phyloP scores from a whole-genome alignment of 192 early-diverging fungal genomes.

The Irineochytrium annulatum region DNA sequence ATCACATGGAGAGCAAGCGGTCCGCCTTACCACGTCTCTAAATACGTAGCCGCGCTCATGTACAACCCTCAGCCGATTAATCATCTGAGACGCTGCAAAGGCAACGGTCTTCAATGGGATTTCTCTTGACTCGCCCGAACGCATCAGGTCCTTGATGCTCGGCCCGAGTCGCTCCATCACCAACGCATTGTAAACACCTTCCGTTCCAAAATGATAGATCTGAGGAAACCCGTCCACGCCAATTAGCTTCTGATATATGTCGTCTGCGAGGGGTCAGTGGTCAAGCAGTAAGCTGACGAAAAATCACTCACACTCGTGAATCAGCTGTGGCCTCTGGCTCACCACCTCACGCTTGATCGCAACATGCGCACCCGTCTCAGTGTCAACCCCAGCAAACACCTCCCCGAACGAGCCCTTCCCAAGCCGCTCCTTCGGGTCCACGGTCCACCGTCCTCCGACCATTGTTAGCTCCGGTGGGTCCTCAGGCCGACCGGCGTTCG shows the following conservation, averaged over 20 bases:
- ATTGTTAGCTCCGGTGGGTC: too few species aligned
- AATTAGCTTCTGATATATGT: slow-evolving; percentile 12
- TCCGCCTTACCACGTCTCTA: slow-evolving; percentile 32
- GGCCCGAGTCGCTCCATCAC: slow-evolving; percentile 30
- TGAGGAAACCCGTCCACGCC: slow-evolving; percentile 17
- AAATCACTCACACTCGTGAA: too few species aligned
- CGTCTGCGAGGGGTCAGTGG: not conserved
- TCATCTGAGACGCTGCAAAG: slow-evolving; percentile 15
- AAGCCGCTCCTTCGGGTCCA: too few species aligned
- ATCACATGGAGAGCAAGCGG: too few species aligned
- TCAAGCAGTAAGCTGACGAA: too few species aligned
- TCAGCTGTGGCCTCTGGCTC: not conserved
- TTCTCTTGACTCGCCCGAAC: not conserved
- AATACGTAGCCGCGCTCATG: slow-evolving; percentile 24
- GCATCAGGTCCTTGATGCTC: slow-evolving; percentile 10
- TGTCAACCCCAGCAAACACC: slow-evolving; percentile 25
- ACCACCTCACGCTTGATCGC: slow-evolving; percentile 30
- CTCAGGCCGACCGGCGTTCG: too few species aligned
- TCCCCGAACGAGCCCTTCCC: slow-evolving; percentile 31
- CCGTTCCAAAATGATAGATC: slow-evolving; percentile 13
- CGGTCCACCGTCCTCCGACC: slow-evolving; percentile 14
- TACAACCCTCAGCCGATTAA: slow-evolving; percentile 8
- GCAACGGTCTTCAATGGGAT: slow-evolving; percentile 28
- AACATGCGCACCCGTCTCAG: slow-evolving; percentile 10
- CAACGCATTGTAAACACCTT: slow-evolving; percentile 25